Base-by-base conservation (phyloP, 306 rosid genomes). In the Vigna angularis region DNA sequence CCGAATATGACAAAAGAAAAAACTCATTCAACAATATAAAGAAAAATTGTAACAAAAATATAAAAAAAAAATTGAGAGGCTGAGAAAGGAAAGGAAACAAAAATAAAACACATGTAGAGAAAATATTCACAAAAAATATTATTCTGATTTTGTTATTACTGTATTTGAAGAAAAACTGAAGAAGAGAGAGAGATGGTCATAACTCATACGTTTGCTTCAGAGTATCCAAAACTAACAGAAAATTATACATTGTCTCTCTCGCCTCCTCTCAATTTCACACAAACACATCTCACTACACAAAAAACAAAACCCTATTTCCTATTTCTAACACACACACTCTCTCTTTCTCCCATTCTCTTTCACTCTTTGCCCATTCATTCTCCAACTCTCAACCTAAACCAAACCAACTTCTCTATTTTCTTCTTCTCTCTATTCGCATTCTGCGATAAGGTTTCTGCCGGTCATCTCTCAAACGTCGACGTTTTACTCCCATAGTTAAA, bases 181-280 rank as follows among this genome's bases (percentile, higher is more conserved):
- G 36, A 45, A 16, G 24, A 16, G 30, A 32, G 73, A 74, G 56
- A 79, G 84, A 78, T 88, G 76, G 72, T 64, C 82, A 71, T 85
- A 81, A 44, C 22, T 24, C n/a, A 70, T 69, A 42, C 91, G 91
- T 83, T 88, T 90, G 90, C 64, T 85, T 73, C 88, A 63, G 86
- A 84, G 90, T 79, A 90, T 84, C 86, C 77, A 72, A 84, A 91
- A 83, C 84, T 76, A 87, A 83, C 88, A 81, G 86, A 80, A 80
- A 83, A 75, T 81, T 80, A 79, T 48, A 66, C 85, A 73, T 79
- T 75, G 83, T 85, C 90, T 72, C 83, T 74, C 72, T 80, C 73
- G 63, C 88, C 66, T 59, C 67, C 78, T 78, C 73, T 64, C 83
- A 48, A 52, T 70, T 77, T 84, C 83, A 56, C 74, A 75, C 61